Evolutionary conservation across 345 rosid species (phyloP), one percentile per base, ranked within the genome.

Genomic region (Dimocarpus longan): DNA sequence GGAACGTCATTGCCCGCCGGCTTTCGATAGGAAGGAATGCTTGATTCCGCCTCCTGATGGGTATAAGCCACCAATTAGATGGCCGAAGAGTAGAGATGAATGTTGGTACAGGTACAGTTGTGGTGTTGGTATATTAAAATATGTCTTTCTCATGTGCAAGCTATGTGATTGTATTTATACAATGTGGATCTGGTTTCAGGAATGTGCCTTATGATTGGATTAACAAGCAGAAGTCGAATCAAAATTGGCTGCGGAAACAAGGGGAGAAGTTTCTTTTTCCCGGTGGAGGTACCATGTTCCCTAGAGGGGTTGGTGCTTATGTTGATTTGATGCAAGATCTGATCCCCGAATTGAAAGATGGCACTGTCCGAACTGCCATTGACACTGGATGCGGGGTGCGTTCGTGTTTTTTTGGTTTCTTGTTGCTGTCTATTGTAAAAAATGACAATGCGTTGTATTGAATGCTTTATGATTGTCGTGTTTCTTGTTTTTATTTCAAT

Each of bases 271-370:
- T 96, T 88, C 79, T 84, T 50, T 96, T 96, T 70, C 99, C 99
- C 5, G 99, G 99, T 67, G 99, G 99, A 1, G 99, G 99, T 79
- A 96, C 99, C 11, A 96, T 96, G 99, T 96, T 96, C 87, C 98
- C 99, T 3, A 81, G 70, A 68, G 99, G 99, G 82, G 99, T 96
- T 79, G 81, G 97, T 78, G 97, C 95, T 19, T 96, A 96, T 76
- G 99, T 96, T 39, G 97, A 96, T 85, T 79, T 88, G 87, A 96
- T 94, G 99, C 91, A 86, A 86, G 95, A 91, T 80, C 87, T 96
- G 85, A 94, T 96, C 83, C 98, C 99, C 39, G 98, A 88, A 84
- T 93, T 96, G 94, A 90, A 89, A 77, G 97, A 93, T 42, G 99
- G 99, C 43, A 90, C 95, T 39, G 81, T 96, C 44, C 91, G 99